These are phyloP conservation scores for Nemania sp. DNA, from an alignment of 2,329 filamentous ascomycete species.

Conservation along the genomic window DNA sequence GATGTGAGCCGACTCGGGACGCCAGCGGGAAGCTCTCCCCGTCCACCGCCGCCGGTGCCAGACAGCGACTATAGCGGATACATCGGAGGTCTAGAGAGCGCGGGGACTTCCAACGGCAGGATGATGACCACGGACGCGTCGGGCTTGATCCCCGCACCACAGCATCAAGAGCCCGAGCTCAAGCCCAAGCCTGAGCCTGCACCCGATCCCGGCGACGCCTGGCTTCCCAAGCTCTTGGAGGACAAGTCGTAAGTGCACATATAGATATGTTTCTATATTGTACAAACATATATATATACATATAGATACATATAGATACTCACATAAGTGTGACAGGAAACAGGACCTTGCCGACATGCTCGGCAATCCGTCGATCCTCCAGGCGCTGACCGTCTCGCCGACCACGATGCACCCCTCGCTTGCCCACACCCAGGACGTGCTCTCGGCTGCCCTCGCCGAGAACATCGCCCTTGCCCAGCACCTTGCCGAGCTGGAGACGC, in stretches of 20 bases:
- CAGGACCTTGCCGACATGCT: conserved; percentile 75
- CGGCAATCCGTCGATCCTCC: conserved; percentile 66
- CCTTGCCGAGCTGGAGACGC: conserved; percentile 62
- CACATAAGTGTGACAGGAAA: conserved; percentile 57
- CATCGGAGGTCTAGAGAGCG: conserved; percentile 24
- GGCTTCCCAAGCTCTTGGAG: conserved; percentile 75
- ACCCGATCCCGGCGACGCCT: conserved; percentile 68
- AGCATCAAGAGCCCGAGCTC: conserved; percentile 39
- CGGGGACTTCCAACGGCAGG: conserved; percentile 31
- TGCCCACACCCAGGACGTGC: conserved; percentile 62
- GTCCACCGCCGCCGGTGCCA: conserved; percentile 47
- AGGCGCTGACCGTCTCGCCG: conserved; percentile 71
- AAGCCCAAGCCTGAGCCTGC: no score
- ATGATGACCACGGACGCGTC: conserved; percentile 33
- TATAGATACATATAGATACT: not conserved
- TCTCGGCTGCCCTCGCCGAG: conserved; percentile 67
- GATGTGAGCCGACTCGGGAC: conserved; percentile 69
- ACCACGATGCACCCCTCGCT: conserved; percentile 73
- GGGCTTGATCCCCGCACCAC: conserved; percentile 37
- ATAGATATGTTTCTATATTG: no score
- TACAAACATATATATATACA: no score
- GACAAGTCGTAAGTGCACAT: conserved; percentile 82
- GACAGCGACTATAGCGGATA: conserved; percentile 31
- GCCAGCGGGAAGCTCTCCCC: conserved; percentile 54
- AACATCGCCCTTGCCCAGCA: conserved; percentile 73